Conservation (phyloP, 257 asterid genomes). For the Primulina tabacum region DNA sequence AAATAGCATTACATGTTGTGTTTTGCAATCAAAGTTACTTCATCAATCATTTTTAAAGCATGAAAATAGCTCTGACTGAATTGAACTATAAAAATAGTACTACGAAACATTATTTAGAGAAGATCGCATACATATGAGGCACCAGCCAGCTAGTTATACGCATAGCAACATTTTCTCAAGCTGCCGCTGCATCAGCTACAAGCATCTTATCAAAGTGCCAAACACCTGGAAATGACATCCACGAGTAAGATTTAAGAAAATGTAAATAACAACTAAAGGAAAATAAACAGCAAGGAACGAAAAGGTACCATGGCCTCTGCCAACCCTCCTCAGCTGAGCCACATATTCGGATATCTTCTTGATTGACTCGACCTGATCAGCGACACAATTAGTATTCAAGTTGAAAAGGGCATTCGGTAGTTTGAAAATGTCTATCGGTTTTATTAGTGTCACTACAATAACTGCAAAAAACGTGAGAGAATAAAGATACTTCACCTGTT, state of each 20-base stretch:
- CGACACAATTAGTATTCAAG: neutral
- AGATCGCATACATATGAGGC: neutral
- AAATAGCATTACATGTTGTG: neutral
- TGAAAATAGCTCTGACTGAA: neutral
- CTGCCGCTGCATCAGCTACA: slow-evolving; percentile 11
- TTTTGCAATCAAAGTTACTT: too few species aligned
- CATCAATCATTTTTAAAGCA: neutral
- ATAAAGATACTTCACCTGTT: slow-evolving; percentile 26
- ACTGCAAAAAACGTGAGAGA: neutral
- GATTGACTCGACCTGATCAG: slow-evolving; percentile 36
- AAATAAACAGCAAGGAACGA: too few species aligned
- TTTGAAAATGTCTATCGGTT: neutral
- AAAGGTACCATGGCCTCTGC: slow-evolving; percentile 18
- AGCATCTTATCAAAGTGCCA: slow-evolving; percentile 44
- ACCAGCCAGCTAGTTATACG: neutral
- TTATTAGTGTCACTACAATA: neutral
- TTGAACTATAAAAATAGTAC: neutral
- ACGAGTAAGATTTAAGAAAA: slow-evolving; percentile 2
- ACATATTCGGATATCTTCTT: slow-evolving; percentile 22
- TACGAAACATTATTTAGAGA: neutral
- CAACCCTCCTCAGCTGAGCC: slow-evolving; percentile 39
- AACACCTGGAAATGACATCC: slow-evolving; percentile 27
- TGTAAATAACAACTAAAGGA: neutral
- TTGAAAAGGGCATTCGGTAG: neutral
- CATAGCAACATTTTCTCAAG: neutral